These are phyloP conservation scores for Taphrina deformans DNA, from an alignment of 1,139 yeast genomes.

Conservation along the genomic window DNA sequence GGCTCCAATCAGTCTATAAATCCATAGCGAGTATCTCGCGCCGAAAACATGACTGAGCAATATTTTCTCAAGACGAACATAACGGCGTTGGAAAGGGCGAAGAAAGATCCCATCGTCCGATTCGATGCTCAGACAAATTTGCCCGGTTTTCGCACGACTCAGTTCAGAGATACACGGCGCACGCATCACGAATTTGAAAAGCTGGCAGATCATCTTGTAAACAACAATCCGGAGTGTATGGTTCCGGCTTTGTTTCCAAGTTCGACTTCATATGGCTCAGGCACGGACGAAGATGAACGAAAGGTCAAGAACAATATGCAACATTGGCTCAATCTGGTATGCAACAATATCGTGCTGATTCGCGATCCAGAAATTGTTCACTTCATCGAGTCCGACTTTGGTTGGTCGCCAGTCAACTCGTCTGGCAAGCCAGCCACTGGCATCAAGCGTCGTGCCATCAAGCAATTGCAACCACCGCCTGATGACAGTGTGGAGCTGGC, in stretches of 20 bases:
- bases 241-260: slow-evolving; percentile 84
- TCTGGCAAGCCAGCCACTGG: slow-evolving; percentile 71
- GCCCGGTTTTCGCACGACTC: slow-evolving; percentile 71
- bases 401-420: slow-evolving; percentile 52
- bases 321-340: slow-evolving; percentile 79
- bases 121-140: slow-evolving; percentile 59
- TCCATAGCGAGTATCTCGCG: background rate
- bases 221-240: slow-evolving; percentile 86
- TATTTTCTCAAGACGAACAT: slow-evolving; percentile 42
- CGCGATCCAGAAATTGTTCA: slow-evolving; percentile 86
- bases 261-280: slow-evolving; percentile 72
- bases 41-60: slow-evolving; percentile 3
- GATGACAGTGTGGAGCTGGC: slow-evolving; percentile 82
- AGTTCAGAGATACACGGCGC: slow-evolving; percentile 74
- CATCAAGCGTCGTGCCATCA: slow-evolving; percentile 77
- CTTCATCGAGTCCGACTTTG: slow-evolving; percentile 86
- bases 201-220: slow-evolving; percentile 73
- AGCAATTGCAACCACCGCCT: slow-evolving; percentile 87
- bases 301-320: slow-evolving; percentile 65
- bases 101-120: slow-evolving; percentile 54
- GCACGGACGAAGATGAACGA: slow-evolving; percentile 75
- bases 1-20: background rate
- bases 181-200: slow-evolving; percentile 74
- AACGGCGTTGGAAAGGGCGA: slow-evolving; percentile 53
- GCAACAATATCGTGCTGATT: slow-evolving; percentile 71